Conservation (phyloP, 805 yeast genomes). For the Groenewaldozyma salmanticensis region DNA sequence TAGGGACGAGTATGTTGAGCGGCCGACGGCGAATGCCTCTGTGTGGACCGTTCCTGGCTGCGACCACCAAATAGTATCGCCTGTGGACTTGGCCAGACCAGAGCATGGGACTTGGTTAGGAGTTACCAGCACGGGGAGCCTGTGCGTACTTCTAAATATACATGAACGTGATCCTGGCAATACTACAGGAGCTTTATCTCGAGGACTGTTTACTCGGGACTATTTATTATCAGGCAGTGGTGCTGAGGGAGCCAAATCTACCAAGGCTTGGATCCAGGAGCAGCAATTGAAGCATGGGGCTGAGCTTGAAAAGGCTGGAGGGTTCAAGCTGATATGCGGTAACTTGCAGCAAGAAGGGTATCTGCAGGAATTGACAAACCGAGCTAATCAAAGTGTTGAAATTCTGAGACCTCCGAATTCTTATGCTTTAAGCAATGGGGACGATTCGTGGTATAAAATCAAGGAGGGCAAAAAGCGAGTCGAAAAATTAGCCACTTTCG, state of each 20-base stretch:
- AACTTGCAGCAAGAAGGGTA: slow-evolving; percentile 26
- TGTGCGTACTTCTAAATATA: slow-evolving; percentile 71
- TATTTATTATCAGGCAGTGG: slow-evolving; percentile 32
- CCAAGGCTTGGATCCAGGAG: slow-evolving; percentile 38
- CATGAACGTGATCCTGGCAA: slow-evolving; percentile 40
- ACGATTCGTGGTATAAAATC: slow-evolving; percentile 60
- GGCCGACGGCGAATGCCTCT: slow-evolving; percentile 59
- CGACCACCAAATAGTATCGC: slow-evolving; percentile 42
- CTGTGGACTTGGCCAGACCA: slow-evolving; percentile 59
- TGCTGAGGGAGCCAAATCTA: slow-evolving; percentile 20
- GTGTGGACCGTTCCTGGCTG: slow-evolving; percentile 24
- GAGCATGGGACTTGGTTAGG: slow-evolving; percentile 95
- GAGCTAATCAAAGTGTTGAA: no score
- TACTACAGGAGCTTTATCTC: slow-evolving; percentile 32
- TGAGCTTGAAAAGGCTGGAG: slow-evolving; percentile 39
- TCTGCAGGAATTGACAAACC: no score
- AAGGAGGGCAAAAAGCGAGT: slow-evolving; percentile 41
- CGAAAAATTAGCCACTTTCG: slow-evolving; percentile 13
- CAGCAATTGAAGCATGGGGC: slow-evolving; percentile 21
- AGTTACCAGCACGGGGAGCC: slow-evolving; percentile 41
- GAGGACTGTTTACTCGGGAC: slow-evolving; percentile 43
- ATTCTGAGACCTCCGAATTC: no score
- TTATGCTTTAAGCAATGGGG: slow-evolving; percentile 21
- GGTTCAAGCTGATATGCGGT: slow-evolving; percentile 55
- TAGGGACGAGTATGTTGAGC: slow-evolving; percentile 71